These are phyloP conservation scores for Chrysochromulina tobinii DNA, from an alignment of 78 protist species.

Conservation along the genomic window DNA sequence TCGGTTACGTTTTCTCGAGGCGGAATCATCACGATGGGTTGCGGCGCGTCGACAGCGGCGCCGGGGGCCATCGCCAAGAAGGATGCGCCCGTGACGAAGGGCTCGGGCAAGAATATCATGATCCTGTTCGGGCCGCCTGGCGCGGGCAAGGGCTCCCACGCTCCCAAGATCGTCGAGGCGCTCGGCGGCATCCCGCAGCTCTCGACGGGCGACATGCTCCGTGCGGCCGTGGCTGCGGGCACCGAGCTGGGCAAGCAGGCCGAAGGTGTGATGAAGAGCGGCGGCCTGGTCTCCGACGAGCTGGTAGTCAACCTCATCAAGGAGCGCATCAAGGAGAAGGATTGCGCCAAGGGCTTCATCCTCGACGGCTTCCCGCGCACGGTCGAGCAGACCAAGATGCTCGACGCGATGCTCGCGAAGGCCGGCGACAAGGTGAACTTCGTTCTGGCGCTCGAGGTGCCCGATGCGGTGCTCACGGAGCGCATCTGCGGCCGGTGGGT, in stretches of 20 bases:
- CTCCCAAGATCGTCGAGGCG: neutral
- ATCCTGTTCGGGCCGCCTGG: slow-evolving; percentile 67
- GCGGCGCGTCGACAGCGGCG: no score
- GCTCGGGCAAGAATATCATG: neutral
- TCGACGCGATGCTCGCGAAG: neutral
- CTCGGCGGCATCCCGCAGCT: neutral
- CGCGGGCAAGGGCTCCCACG: slow-evolving; percentile 93
- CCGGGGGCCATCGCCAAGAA: no score
- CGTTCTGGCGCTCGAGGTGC: neutral
- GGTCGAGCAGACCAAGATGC: slow-evolving; percentile 82
- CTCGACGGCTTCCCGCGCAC: slow-evolving; percentile 98
- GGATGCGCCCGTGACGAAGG: no score
- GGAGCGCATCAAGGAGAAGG: neutral
- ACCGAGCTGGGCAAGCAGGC: neutral
- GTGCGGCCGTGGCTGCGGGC: slow-evolving; percentile 1
- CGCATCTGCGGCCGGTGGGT: slow-evolving; percentile 88
- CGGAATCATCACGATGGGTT: no score
- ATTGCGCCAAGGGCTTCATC: slow-evolving; percentile 78
- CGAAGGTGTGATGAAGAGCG: neutral
- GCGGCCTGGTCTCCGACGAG: neutral
- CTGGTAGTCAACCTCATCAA: neutral
- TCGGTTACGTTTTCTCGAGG: no score
- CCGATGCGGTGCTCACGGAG: slow-evolving; percentile 74
- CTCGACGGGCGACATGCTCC: slow-evolving; percentile 26
- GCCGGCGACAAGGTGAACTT: neutral